phyloP scores from a whole-genome alignment of 2,329 filamentous ascomycete genomes.

The Fusarium bactridioides region DNA sequence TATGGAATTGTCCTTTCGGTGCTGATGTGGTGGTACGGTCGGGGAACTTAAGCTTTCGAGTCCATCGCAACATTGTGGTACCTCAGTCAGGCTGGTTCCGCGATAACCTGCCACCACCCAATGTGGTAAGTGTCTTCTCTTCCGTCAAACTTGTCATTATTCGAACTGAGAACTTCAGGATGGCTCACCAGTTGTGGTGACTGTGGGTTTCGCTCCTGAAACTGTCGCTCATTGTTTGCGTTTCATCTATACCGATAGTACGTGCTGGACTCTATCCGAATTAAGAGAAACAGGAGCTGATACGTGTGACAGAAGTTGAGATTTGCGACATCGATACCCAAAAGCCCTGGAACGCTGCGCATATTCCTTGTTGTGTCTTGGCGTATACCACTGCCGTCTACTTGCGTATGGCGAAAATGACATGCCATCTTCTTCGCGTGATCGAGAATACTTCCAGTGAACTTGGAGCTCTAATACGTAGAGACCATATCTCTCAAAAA shows the following conservation, averaged over 20 bases:
- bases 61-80: conserved; percentile 48
- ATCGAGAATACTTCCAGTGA: conserved; percentile 40
- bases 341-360: conserved; percentile 39
- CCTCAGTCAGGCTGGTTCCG: conserved; percentile 47
- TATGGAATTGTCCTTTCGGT: conserved; percentile 45
- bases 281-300: neutral
- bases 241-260: conserved; percentile 49
- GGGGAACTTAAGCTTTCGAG: conserved; percentile 34
- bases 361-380: conserved; percentile 46
- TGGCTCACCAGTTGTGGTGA: conserved; percentile 39
- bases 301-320: conserved; percentile 37
- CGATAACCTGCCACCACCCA: conserved; percentile 43
- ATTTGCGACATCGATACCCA: conserved; percentile 40
- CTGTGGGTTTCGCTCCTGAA: conserved; percentile 36
- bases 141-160: neutral
- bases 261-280: conserved; percentile 10
- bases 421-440: conserved; percentile 38
- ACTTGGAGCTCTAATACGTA: conserved; percentile 33
- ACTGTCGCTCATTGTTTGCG: conserved; percentile 44
- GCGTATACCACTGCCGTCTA: conserved; percentile 45
- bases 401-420: conserved; percentile 43
- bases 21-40: conserved; percentile 45
- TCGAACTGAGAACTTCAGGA: conserved; percentile 36
- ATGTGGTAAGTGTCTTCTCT: conserved; percentile 31
- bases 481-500: conserved; percentile 11